Base-by-base conservation (phyloP, 805 yeast genomes). In the Tetrapisispora iriomotensis region DNA sequence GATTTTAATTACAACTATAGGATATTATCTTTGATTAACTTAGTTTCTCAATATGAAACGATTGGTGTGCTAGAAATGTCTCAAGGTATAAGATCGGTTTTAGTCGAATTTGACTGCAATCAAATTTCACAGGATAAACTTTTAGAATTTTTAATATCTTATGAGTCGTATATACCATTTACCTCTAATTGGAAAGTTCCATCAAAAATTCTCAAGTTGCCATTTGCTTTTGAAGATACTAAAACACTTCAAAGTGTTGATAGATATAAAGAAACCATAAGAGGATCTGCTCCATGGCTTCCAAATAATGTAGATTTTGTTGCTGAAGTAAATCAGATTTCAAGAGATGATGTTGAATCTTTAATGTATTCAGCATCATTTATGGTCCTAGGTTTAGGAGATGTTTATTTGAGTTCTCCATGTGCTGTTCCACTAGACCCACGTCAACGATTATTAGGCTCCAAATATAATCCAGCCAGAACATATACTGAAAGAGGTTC, bases 391-490 rank as follows among this genome's bases (percentile, higher is more conserved):
- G 98, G 97, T 40, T 75, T 90, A 38, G 98, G 97, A 57, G 98
- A 92, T 63, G 97, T 92, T 21, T 90, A 88, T 66, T 71, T 92
- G 51, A 97, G 97, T 36, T 96, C 98, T 3, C 98, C 98, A 22
- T 88, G 96, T 70, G 97, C 97, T 1, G 95, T 90, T 49, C 97
- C 98, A 28, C 74, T 90, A 50, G 97, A 92, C 61, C 98, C 98
- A 42, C 79, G 96, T 54, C 96, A 88, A 54, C 75, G 96, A 54
- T 72, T 87, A 44, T 66, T 90, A 41, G 98, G 97, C 29, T 74
- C 95, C 23, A 90, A 90, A 65, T 92, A 90, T 66, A 90, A 90
- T 59, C 98, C 98, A 29, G 83, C 96, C 12, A 76, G 98, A 69
- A 85, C 96, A 1, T 88, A 72, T 67, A 90, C 98, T 2, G 95